phyloP scores from a whole-genome alignment of 2,329 filamentous ascomycete genomes.

The Escovopsis weberi region DNA sequence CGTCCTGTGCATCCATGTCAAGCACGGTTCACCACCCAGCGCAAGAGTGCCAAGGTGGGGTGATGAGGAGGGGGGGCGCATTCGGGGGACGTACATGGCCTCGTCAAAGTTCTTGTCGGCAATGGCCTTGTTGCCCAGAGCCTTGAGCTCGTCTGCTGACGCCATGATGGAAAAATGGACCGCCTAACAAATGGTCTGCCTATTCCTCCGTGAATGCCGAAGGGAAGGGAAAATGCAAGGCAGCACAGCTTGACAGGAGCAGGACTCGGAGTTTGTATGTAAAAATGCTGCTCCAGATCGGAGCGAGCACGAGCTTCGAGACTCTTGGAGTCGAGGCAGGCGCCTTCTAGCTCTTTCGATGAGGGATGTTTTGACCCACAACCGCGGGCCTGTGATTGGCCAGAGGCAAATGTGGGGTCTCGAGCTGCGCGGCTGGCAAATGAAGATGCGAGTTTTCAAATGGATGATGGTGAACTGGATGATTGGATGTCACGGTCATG shows the following conservation, averaged over 20 bases:
- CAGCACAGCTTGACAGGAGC: slow-evolving; percentile 3
- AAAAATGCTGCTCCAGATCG: not conserved
- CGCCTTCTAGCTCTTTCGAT: slow-evolving; percentile 31
- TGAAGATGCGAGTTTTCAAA: no score
- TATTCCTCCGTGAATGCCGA: not conserved
- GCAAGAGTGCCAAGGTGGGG: slow-evolving; percentile 1
- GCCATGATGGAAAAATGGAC: slow-evolving; percentile 27
- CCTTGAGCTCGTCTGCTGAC: slow-evolving; percentile 71
- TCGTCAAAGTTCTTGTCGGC: slow-evolving; percentile 92
- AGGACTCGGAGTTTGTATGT: slow-evolving; percentile 13
- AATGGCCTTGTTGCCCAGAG: slow-evolving; percentile 97
- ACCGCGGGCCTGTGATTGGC: not conserved
- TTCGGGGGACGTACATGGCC: slow-evolving; percentile 58
- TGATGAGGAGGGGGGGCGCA: not conserved
- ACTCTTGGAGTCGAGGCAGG: slow-evolving; percentile 12
- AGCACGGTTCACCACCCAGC: not conserved
- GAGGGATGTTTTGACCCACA: slow-evolving; percentile 11
- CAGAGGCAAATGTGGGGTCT: not conserved
- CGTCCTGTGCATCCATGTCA: not conserved
- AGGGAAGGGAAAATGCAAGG: not conserved
- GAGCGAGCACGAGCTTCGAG: slow-evolving; percentile 3
- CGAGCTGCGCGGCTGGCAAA: no score
- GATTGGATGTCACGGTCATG: no score
- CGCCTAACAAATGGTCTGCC: not conserved
- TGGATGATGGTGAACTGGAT: no score